Percentiles rank a stretch among this genome's conserved stretches.
Conservation (phyloP, 164 flowering plant genomes). For the Annona cherimola region DNA sequence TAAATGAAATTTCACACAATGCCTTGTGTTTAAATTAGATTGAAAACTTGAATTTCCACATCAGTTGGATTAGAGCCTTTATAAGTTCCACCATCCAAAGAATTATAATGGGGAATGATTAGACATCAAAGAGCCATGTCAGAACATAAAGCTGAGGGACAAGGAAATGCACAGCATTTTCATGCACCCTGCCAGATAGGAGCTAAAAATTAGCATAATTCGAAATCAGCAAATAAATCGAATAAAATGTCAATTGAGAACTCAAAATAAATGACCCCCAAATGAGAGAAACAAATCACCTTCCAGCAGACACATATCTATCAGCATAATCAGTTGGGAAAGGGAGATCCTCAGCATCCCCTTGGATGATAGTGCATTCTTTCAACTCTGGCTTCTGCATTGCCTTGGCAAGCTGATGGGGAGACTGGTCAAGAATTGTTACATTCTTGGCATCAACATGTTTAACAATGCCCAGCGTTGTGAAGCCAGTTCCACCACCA, state of each 20-base stretch:
- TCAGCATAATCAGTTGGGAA: slow-evolving; percentile 74
- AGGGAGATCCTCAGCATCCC: slow-evolving; percentile 79
- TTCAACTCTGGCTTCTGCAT: slow-evolving; percentile 68
- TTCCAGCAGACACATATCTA: slow-evolving; percentile 77
- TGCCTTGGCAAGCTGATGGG: slow-evolving; percentile 81
- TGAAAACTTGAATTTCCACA: too few relatives aligned
- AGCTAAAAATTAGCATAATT: neutral
- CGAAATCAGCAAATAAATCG: neutral
- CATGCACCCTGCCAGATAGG: neutral
- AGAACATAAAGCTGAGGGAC: neutral
- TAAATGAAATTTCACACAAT: too few relatives aligned
- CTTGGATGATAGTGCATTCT: slow-evolving; percentile 64
- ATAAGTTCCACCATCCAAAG: neutral
- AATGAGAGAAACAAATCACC: slow-evolving; percentile 25
- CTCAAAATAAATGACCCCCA: neutral
- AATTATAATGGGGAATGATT: neutral
- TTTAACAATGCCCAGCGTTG: slow-evolving; percentile 73
- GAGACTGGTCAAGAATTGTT: slow-evolving; percentile 71
- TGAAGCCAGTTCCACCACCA: slow-evolving; percentile 82
- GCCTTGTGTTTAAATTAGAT: too few relatives aligned
- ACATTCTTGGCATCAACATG: slow-evolving; percentile 81
- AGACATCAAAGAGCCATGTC: neutral
- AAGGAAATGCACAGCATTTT: neutral
- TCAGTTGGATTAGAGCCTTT: neutral
- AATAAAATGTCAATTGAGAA: neutral